Evolutionary conservation across 163 green algal genomes (phyloP).

Genomic region (Prototheca stagnorum): DNA sequence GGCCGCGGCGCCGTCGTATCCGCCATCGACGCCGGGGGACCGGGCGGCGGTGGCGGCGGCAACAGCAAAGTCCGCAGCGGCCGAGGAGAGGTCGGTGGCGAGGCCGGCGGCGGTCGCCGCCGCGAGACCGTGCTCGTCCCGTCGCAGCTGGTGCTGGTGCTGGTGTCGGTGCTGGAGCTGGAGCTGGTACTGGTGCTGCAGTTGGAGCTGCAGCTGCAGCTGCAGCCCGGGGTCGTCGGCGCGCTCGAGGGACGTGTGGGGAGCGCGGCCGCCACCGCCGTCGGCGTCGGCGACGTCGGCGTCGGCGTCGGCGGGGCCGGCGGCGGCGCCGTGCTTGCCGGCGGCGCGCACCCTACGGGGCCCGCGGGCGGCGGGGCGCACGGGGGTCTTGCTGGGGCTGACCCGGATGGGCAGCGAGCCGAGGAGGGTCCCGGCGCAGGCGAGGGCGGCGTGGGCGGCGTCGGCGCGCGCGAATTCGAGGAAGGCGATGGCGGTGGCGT

Average conservation of each 20-base stretch:
- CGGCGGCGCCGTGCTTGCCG: too few relatives aligned
- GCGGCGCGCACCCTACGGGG: too few relatives aligned
- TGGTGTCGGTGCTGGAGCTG: background rate
- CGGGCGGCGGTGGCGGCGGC: too few relatives aligned
- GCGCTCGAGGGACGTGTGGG: background rate
- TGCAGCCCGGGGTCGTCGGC: background rate
- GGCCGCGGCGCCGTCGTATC: too few relatives aligned
- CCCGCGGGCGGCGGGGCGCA: slow-evolving; percentile 26
- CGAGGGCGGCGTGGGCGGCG: slow-evolving; percentile 59
- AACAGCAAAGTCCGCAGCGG: too few relatives aligned
- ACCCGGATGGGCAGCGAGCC: slow-evolving; percentile 60
- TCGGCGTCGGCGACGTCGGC: too few relatives aligned
- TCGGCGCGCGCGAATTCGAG: slow-evolving; percentile 73
- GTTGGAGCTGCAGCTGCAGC: background rate
- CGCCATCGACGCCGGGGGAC: too few relatives aligned
- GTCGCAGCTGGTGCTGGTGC: background rate
- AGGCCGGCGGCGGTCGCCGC: background rate
- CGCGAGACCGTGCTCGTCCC: background rate
- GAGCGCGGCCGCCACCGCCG: background rate
- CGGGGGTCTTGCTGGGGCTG: slow-evolving; percentile 67
- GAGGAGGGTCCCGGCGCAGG: slow-evolving; percentile 75
- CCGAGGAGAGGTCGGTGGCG: too few relatives aligned
- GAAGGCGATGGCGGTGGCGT: slow-evolving; percentile 83
- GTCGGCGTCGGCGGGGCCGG: too few relatives aligned
- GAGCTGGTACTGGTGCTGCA: background rate